phyloP scores from a whole-genome alignment of 768 basidiomycete species.

The Russula virescens region DNA sequence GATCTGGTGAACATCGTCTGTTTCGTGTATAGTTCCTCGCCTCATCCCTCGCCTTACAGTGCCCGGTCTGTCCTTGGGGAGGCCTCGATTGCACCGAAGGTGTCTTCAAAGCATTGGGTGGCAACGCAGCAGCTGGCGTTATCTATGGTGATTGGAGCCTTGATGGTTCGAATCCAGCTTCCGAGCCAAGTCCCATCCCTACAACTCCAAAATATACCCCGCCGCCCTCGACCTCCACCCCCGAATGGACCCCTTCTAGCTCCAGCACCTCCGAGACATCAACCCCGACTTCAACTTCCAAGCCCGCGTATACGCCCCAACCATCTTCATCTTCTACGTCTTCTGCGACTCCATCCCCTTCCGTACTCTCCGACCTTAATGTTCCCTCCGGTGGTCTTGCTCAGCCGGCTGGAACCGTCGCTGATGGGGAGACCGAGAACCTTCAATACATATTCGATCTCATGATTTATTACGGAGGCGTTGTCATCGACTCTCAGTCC shows the following conservation, averaged over 20 bases:
- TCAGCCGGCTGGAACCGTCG: background rate
- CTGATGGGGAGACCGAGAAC: background rate
- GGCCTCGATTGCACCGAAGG: constrained; percentile 44
- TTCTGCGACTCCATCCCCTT: background rate
- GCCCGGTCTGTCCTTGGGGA: constrained; percentile 35
- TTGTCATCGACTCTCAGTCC: too few relatives aligned
- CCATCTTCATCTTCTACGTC: background rate
- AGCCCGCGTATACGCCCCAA: background rate
- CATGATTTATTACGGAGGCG: too few relatives aligned
- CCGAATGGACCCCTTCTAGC: constrained; percentile 11
- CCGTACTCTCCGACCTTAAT: background rate
- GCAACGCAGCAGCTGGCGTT: constrained; percentile 29
- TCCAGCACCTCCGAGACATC: background rate
- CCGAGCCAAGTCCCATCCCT: too few relatives aligned
- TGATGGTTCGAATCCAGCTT: background rate
- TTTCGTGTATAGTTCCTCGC: too few relatives aligned
- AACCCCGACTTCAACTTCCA: background rate
- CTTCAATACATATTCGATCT: too few relatives aligned
- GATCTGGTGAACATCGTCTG: constrained; percentile 45
- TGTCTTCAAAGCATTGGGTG: constrained; percentile 41
- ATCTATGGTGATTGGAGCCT: constrained; percentile 40
- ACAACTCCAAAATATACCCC: too few relatives aligned
- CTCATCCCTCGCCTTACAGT: constrained; percentile 29
- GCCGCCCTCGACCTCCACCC: background rate
- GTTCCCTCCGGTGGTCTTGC: constrained; percentile 1